These are phyloP conservation scores for Chaetomium cochliodes DNA, from an alignment of 495 filamentous ascomycete genomes.

Conservation along the genomic window DNA sequence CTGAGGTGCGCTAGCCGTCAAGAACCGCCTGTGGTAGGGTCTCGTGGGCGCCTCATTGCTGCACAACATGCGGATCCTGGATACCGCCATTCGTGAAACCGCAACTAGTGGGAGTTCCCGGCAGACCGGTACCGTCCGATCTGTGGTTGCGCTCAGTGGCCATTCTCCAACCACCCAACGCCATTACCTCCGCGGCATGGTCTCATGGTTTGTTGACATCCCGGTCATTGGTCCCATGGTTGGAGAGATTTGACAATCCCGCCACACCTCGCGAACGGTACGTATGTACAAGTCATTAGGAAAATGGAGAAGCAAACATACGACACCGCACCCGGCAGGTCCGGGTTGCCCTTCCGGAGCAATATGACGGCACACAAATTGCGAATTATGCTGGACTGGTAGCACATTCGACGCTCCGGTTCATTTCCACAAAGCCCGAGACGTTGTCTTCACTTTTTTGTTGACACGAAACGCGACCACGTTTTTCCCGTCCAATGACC, in stretches of 20 bases:
- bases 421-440: background rate
- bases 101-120: constrained; percentile 21
- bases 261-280: background rate
- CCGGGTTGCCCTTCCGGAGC: background rate
- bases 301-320: constrained; percentile 11
- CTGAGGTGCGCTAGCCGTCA: constrained; percentile 25
- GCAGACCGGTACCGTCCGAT: constrained; percentile 24
- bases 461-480: constrained; percentile 7
- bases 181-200: background rate
- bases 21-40: constrained; percentile 11
- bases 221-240: background rate
- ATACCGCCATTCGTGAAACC: constrained; percentile 10
- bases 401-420: background rate
- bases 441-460: background rate
- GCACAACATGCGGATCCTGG: constrained; percentile 25
- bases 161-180: background rate
- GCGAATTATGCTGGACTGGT: constrained; percentile 3
- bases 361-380: constrained; percentile 9
- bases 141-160: background rate
- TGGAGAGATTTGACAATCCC: background rate
- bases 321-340: constrained; percentile 1
- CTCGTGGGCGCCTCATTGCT: constrained; percentile 19
- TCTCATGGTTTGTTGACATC: background rate
- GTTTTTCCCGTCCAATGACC: constrained; percentile 11
- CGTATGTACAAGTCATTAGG: background rate